Base-by-base conservation (phyloP, 352 stramenopile species). In the Phytophthora multivora region DNA sequence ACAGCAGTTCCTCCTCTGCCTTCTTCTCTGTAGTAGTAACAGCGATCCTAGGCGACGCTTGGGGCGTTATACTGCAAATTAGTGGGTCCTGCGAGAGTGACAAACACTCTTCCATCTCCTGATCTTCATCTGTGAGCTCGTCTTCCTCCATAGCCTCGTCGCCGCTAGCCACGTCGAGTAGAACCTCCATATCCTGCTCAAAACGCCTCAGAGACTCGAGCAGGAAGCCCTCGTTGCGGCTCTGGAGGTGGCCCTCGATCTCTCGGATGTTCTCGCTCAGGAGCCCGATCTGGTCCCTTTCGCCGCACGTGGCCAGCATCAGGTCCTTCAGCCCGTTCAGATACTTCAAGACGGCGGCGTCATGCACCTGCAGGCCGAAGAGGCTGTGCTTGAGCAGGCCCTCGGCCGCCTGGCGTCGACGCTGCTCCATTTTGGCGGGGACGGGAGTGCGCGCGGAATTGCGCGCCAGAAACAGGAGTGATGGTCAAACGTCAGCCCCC, bases 291-390 rank as follows among this genome's bases (percentile, higher is more conserved):
- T 88, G 72, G 65, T 89, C 78, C 8, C 21, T 53, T 63, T 88
- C 75, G 33, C 62, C 51, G 49, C 65, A 68, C 18, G 73, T 76
- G 42, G 66, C 63, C 26, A 77, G 43, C 28, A 91, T 47, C 47
- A 91, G 58, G 48, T 84, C 78, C 11, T 71, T 66, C 11, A 91
- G 72, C 42, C 83, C 74, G 0, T 38, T 8, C 23, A 91, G 69
- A 42, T 69, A 72, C 59, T 61, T 56, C 35, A 61, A 54, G 16
- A 89, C 59, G 21, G 28, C 42, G 12, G 54, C 54, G 33, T 88
- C 67, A 45, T 79, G 70, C 52, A 89, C 77, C 62, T 88, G 75
- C 66, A 91, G 89, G 46, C 72, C 56, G 67, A 91, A 91, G n/a
- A 91, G 68, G 18, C 73, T 77, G 66, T 91, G 76, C 9, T 12